phyloP scores from a whole-genome alignment of 1,139 yeast species.

The Diutina sp. region DNA sequence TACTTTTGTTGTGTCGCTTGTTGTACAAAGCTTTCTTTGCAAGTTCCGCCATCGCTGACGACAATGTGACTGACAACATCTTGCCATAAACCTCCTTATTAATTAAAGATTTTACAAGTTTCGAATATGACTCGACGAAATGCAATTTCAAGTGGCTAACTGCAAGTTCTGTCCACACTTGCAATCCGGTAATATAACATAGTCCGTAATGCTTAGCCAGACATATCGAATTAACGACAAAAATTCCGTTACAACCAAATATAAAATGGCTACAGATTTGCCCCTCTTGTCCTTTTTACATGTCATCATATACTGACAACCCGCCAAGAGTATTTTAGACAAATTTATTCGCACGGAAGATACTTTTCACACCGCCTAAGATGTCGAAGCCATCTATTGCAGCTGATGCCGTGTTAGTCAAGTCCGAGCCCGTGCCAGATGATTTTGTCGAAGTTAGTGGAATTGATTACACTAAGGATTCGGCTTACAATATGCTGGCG shows the following conservation, averaged over 20 bases:
- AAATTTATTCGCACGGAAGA: not conserved
- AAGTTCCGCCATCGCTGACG: not conserved
- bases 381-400: not conserved
- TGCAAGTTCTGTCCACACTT: too few species aligned
- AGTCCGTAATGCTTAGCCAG: too few species aligned
- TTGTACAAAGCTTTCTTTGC: not conserved
- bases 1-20: not conserved
- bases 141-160: too few species aligned
- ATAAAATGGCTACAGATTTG: not conserved
- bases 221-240: too few species aligned
- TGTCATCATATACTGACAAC: not conserved
- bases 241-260: too few species aligned
- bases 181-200: too few species aligned
- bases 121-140: too few species aligned
- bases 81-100: too few species aligned
- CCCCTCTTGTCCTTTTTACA: not conserved
- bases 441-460: conserved; percentile 71
- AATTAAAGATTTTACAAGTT: too few species aligned
- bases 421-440: conserved; percentile 77
- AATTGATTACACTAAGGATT: conserved; percentile 71
- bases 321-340: not conserved
- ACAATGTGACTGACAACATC: not conserved
- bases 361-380: not conserved
- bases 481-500: conserved; percentile 62
- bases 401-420: conserved; percentile 80